These are phyloP conservation scores for Asterionellopsis glacialis DNA, from an alignment of 108 stramenopile genomes.

Conservation along the genomic window DNA sequence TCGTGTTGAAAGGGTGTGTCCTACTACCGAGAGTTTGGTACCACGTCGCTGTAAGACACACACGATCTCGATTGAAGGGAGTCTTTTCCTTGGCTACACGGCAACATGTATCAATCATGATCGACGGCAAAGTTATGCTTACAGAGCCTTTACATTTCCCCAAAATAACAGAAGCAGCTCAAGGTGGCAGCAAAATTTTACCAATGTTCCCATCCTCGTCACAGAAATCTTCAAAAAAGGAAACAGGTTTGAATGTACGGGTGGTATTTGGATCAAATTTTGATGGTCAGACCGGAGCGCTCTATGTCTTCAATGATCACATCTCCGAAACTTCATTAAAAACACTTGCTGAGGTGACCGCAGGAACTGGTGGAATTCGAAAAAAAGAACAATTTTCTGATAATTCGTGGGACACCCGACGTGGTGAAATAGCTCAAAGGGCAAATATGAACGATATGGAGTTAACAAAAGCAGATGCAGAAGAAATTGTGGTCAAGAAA, in stretches of 20 bases:
- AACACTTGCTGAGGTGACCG: constrained; percentile 48
- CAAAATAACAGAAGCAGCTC: constrained; percentile 17
- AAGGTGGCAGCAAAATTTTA: neutral
- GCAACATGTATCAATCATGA: constrained; percentile 66
- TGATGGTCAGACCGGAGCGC: constrained; percentile 64
- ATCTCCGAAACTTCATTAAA: constrained; percentile 68
- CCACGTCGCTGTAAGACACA: constrained; percentile 70
- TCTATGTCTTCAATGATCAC: constrained; percentile 64
- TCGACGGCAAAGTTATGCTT: constrained; percentile 76
- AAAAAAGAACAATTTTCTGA: neutral
- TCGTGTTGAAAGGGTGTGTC: constrained; percentile 56
- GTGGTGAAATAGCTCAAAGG: neutral
- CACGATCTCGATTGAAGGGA: constrained; percentile 50
- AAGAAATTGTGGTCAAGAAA: constrained; percentile 28
- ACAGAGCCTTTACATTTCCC: constrained; percentile 58
- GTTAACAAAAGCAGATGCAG: constrained; percentile 21
- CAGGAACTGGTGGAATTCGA: constrained; percentile 13
- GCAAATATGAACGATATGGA: neutral
- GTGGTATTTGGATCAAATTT: constrained; percentile 46
- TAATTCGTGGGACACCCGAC: neutral
- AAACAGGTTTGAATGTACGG: constrained; percentile 8
- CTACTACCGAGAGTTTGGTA: constrained; percentile 74
- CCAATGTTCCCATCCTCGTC: too few relatives aligned
- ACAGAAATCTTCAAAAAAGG: too few relatives aligned
- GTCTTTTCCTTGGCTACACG: constrained; percentile 54